Percentiles rank a stretch among this genome's conserved stretches.
phyloP scores from a whole-genome alignment of 495 filamentous ascomycete genomes.

The Penicillium coprophilum region DNA sequence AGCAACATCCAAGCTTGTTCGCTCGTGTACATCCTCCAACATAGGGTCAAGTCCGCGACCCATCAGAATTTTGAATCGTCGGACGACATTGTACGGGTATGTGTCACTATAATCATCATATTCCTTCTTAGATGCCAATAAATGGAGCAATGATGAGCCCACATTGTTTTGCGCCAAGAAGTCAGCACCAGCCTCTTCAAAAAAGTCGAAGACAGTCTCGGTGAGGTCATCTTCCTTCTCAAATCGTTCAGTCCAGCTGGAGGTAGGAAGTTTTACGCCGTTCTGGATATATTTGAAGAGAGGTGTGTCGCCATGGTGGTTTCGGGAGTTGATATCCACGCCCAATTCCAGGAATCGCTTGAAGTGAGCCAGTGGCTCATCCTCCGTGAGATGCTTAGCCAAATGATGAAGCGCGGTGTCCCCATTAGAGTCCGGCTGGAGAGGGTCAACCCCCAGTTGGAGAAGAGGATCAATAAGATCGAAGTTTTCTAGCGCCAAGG shows the following conservation, averaged over 20 bases:
- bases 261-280: neutral
- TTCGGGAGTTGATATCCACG: slow-evolving; percentile 19
- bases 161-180: slow-evolving; percentile 26
- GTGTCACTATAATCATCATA: neutral
- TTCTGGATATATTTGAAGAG: slow-evolving; percentile 4
- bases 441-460: slow-evolving; percentile 17
- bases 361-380: neutral
- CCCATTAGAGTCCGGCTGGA: slow-evolving; percentile 19
- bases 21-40: slow-evolving; percentile 29
- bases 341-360: slow-evolving; percentile 12
- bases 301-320: slow-evolving; percentile 16
- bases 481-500: neutral
- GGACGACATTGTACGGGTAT: neutral
- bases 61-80: neutral
- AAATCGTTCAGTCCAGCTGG: neutral
- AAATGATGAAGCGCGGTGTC: slow-evolving; percentile 24
- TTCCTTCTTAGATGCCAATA: slow-evolving; percentile 24
- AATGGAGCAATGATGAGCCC: slow-evolving; percentile 33
- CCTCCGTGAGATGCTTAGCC: neutral
- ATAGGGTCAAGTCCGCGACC: slow-evolving; percentile 34
- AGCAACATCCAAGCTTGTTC: slow-evolving; percentile 37
- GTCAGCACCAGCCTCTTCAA: slow-evolving; percentile 21
- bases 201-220: neutral
- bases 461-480: slow-evolving; percentile 13
- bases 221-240: neutral